Conservation (phyloP, 768 basidiomycete species). For the Agrocybe praecox region DNA sequence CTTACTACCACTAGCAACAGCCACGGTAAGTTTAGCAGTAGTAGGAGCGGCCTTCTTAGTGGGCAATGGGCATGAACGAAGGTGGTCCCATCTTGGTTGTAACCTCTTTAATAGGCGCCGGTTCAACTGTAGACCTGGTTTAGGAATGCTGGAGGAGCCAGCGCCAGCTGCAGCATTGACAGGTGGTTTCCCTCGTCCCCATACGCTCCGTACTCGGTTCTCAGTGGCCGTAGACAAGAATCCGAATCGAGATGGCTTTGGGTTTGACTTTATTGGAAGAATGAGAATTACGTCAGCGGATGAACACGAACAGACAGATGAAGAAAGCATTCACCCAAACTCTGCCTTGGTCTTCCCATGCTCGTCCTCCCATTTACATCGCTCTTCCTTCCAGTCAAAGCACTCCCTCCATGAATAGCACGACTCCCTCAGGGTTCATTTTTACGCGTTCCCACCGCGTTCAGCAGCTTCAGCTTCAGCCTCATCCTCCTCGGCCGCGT, state of each 20-base stretch:
- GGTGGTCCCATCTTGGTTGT: constrained; percentile 18
- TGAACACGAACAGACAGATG: constrained; percentile 5
- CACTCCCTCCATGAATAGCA: background rate
- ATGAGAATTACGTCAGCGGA: constrained; percentile 1
- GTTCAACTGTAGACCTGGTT: constrained; percentile 14
- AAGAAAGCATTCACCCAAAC: constrained; percentile 35
- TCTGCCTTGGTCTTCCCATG: constrained; percentile 24
- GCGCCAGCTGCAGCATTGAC: constrained; percentile 21
- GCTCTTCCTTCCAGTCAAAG: background rate
- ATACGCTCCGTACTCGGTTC: constrained; percentile 71
- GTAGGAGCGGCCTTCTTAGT: constrained; percentile 19
- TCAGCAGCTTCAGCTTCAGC: too few species aligned
- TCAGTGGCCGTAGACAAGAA: constrained; percentile 77
- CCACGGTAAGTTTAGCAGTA: constrained; percentile 24
- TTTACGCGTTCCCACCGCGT: constrained; percentile 19
- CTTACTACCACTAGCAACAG: constrained; percentile 17
- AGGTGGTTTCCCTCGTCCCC: constrained; percentile 56
- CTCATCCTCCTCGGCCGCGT: too few species aligned
- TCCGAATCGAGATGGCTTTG: constrained; percentile 62
- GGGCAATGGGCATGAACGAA: constrained; percentile 12
- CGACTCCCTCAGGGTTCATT: constrained; percentile 30
- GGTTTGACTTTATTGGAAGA: constrained; percentile 38
- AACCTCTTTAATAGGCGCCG: constrained; percentile 13
- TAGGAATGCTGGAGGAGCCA: constrained; percentile 22
- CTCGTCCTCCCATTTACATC: constrained; percentile 26